phyloP scores from a whole-genome alignment of 306 rosid species.

The Vigna reflexopilosa region DNA sequence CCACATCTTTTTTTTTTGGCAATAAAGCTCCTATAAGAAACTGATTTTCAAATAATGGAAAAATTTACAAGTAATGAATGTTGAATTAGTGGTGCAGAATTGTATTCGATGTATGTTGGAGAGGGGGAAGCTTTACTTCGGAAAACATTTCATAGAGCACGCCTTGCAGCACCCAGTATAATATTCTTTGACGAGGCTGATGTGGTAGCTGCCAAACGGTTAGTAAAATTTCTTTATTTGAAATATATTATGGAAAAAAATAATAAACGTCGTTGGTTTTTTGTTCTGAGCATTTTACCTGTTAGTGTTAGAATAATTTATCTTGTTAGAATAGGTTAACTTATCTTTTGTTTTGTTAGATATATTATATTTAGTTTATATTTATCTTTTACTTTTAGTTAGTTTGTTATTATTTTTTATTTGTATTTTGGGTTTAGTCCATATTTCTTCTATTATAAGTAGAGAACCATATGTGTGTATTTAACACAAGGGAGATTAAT shows the following conservation, averaged over 20 bases:
- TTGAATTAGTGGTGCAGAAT: slow-evolving; percentile 84
- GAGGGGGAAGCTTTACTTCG: slow-evolving; percentile 93
- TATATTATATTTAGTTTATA: too few species aligned
- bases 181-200: slow-evolving; percentile 94
- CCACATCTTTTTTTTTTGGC: slow-evolving; percentile 7
- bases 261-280: neutral
- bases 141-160: slow-evolving; percentile 83
- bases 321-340: too few species aligned
- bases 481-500: too few species aligned
- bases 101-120: slow-evolving; percentile 94
- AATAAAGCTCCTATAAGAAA: slow-evolving; percentile 11
- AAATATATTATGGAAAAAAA: slow-evolving; percentile 12
- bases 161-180: slow-evolving; percentile 91
- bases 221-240: slow-evolving; percentile 43
- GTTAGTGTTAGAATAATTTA: too few species aligned
- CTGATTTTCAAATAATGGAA: slow-evolving; percentile 29
- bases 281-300: neutral
- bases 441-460: too few species aligned
- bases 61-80: slow-evolving; percentile 45
- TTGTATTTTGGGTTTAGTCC: too few species aligned
- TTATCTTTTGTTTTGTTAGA: too few species aligned
- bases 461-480: too few species aligned
- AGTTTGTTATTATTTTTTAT: too few species aligned
- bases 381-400: too few species aligned
- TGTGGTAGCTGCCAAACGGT: slow-evolving; percentile 90